These are phyloP conservation scores for Ustilago cynodontis DNA, from an alignment of 1,284 basidiomycete species.

Conservation along the genomic window DNA sequence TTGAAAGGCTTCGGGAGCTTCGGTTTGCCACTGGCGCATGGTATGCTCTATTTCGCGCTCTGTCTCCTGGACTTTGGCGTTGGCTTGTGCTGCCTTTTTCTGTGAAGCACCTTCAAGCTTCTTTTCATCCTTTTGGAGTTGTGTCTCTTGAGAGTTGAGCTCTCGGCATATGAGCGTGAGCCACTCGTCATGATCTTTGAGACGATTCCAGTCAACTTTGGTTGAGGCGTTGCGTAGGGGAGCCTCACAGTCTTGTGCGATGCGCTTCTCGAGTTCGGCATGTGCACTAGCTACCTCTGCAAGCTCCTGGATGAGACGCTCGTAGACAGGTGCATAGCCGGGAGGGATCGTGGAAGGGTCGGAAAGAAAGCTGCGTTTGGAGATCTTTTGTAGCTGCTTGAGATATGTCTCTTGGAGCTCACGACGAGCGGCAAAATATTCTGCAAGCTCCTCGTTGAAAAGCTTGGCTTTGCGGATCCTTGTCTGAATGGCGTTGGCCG, in stretches of 20 bases:
- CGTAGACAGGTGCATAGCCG: constrained; percentile 65
- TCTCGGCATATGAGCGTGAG: constrained; percentile 61
- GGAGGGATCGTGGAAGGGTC: constrained; percentile 61
- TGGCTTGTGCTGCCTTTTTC: constrained; percentile 58
- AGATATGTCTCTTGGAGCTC: constrained; percentile 72
- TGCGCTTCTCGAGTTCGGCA: constrained; percentile 61
- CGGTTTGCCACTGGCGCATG: constrained; percentile 58
- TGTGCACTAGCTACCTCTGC: constrained; percentile 64
- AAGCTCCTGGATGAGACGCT: constrained; percentile 63
- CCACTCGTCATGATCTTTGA: constrained; percentile 62
- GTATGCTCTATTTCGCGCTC: constrained; percentile 55
- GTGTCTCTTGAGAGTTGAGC: constrained; percentile 62
- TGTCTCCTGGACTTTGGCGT: constrained; percentile 58
- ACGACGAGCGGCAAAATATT: constrained; percentile 73
- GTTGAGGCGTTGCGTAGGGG: constrained; percentile 63
- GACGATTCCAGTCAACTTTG: constrained; percentile 59
- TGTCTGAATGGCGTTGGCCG: constrained; percentile 39
- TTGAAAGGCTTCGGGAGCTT: constrained; percentile 59
- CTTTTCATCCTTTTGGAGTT: constrained; percentile 65
- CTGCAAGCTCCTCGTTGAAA: constrained; percentile 69
- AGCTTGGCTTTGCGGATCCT: constrained; percentile 60
- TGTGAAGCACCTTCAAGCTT: constrained; percentile 61
- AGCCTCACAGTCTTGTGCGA: constrained; percentile 67
- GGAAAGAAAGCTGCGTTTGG: constrained; percentile 69
- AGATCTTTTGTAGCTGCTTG: constrained; percentile 72